Base-by-base conservation (phyloP, 345 rosid species). In the Melaleuca alternifolia region DNA sequence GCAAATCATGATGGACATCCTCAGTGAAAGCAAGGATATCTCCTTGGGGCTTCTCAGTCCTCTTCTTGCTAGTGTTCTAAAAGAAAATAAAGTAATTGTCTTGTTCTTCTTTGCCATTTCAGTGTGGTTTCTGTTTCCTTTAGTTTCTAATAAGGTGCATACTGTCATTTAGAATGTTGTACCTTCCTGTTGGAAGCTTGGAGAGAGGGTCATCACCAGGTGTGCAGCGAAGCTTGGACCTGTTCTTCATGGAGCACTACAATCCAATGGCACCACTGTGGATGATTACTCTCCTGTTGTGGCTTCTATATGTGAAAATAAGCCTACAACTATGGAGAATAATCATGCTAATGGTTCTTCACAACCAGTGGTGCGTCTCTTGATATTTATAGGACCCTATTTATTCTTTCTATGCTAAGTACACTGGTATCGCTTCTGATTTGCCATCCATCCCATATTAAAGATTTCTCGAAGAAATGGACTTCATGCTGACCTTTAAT, bases 1-100 rank as follows among this genome's bases (percentile, higher is more conserved):
- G 87, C 87, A 90, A 87, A 93, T 95, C 84, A 94, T 96, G 98
- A 93, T 93, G 50, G 50, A 93, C 71, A 87, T 93, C 54, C 86
- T 95, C 83, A 91, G 91, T 85, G 96, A 96, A 94, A 93, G 92
- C 84, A 97, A 96, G 77, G 91, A 88, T 82, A 87, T 93, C 71
- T 91, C 96, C 52, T 57, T 82, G 82, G 92, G 88, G 86, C 91
- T 95, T 88, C 93, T 96, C 62, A 83, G 87, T 85, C 87, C 86
- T 61, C 96, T 95, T 87, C 90, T 96, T 89, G 90, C 93, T 85
- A 91, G 92, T 91, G 92, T 93, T 54, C 90, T 87, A 87, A 95
- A 92, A 85, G 96, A 92, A 77, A 92, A 92, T 82, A 92, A 93
- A 95, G 98, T 94, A 59, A 83, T 86, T 85, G n/a, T 86, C 57